Conservation (phyloP, 257 asterid species). For the Buddleja alternifolia region DNA sequence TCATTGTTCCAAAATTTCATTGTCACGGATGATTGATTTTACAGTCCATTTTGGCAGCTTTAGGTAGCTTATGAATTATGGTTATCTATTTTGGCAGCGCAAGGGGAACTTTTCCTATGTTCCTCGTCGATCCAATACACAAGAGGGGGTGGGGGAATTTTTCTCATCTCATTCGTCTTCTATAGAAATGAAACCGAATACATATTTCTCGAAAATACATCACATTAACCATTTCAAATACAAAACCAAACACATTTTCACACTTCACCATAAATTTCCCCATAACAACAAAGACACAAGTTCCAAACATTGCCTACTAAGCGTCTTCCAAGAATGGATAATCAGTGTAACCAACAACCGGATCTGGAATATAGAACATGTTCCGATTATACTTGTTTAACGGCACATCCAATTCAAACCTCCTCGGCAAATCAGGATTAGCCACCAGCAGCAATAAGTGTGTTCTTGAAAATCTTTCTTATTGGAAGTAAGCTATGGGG, state of each 20-base stretch:
- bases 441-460: slow-evolving; percentile 50
- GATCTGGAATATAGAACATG: slow-evolving; percentile 48
- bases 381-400: slow-evolving; percentile 34
- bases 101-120: no score
- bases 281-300: background rate
- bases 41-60: no score
- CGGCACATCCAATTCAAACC: slow-evolving; percentile 43
- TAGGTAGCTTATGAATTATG: no score
- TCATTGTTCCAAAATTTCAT: no score
- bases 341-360: slow-evolving; percentile 51
- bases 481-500: slow-evolving; percentile 23
- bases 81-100: no score
- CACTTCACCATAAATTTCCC: background rate
- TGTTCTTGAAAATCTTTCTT: slow-evolving; percentile 38
- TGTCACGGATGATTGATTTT: no score
- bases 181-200: no score
- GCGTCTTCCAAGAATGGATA: slow-evolving; percentile 42
- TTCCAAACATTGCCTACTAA: background rate
- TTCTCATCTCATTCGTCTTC: no score
- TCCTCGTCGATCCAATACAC: no score
- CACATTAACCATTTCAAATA: no score
- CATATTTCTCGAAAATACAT: no score
- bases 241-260: background rate
- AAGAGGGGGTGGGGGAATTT: no score
- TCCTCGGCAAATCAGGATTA: slow-evolving; percentile 50